Evolutionary conservation across 1,284 basidiomycete species (phyloP).

Genomic region (Anthracocystis walkeri): DNA sequence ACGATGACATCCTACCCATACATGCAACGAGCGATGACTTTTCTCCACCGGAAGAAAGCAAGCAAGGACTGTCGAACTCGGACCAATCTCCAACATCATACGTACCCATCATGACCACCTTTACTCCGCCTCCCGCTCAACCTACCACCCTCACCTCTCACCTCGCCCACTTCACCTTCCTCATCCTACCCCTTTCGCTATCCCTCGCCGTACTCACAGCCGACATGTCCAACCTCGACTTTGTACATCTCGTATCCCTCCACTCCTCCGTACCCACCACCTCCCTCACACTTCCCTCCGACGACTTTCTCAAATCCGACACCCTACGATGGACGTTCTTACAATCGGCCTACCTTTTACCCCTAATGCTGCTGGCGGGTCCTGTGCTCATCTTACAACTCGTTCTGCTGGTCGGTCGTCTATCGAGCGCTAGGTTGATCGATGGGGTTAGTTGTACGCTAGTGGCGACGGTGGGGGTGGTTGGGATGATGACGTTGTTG

Average conservation of each 20-base stretch:
- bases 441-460: slow-evolving; percentile 8
- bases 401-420: slow-evolving; percentile 19
- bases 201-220: slow-evolving; percentile 21
- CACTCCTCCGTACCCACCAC: neutral
- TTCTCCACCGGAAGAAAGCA: neutral
- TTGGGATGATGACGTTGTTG: slow-evolving; percentile 22
- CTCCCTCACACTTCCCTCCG: slow-evolving; percentile 1
- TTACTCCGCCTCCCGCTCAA: neutral
- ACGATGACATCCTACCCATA: neutral
- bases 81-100: neutral
- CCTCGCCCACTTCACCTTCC: slow-evolving; percentile 2
- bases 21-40: neutral
- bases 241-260: slow-evolving; percentile 19
- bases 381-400: slow-evolving; percentile 16
- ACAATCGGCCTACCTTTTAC: slow-evolving; percentile 28
- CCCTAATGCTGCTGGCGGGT: slow-evolving; percentile 20
- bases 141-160: neutral
- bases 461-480: slow-evolving; percentile 1
- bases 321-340: slow-evolving; percentile 21
- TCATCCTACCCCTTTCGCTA: slow-evolving; percentile 23
- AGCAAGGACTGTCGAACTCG: neutral
- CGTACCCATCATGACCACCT: slow-evolving; percentile 1
- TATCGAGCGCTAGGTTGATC: neutral
- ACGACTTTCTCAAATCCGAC: slow-evolving; percentile 14
- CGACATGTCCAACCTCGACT: slow-evolving; percentile 34